These are phyloP conservation scores for Phlebopus sp. DNA, from an alignment of 1,284 basidiomycete genomes.

Conservation along the genomic window DNA sequence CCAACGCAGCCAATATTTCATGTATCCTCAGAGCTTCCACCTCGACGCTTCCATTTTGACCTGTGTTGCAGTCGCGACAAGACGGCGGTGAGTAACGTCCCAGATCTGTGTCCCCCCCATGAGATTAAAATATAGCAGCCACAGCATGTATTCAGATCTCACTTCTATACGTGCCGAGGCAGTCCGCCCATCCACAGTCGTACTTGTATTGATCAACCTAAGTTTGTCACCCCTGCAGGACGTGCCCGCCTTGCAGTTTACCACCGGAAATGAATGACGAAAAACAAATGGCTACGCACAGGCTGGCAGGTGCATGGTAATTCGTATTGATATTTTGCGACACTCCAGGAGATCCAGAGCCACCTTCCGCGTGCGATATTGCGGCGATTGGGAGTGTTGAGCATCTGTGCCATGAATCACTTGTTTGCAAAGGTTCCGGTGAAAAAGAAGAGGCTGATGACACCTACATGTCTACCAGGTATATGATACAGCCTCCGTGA, in stretches of 20 bases:
- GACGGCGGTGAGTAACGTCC: constrained; percentile 47
- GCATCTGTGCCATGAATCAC: constrained; percentile 34
- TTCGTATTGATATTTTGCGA: constrained; percentile 49
- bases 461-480: constrained; percentile 49
- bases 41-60: constrained; percentile 51
- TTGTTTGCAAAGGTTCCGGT: background rate
- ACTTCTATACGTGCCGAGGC: constrained; percentile 49
- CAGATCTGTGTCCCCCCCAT: constrained; percentile 42
- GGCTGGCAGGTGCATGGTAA: constrained; percentile 51
- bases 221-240: constrained; percentile 44
- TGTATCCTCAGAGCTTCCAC: constrained; percentile 26
- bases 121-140: background rate
- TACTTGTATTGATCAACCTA: constrained; percentile 46
- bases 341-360: constrained; percentile 23
- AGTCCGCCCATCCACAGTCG: constrained; percentile 40
- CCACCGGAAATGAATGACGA: background rate
- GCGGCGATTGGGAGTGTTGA: constrained; percentile 42
- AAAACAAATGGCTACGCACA: constrained; percentile 34
- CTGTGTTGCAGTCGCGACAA: constrained; percentile 54
- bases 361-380: constrained; percentile 25
- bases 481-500: constrained; percentile 52
- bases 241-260: background rate
- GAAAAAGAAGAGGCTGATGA: background rate
- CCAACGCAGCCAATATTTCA: background rate
- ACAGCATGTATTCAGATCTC: constrained; percentile 9